phyloP scores from a whole-genome alignment of 805 yeast genomes.

The Yamadazyma phyllophila region DNA sequence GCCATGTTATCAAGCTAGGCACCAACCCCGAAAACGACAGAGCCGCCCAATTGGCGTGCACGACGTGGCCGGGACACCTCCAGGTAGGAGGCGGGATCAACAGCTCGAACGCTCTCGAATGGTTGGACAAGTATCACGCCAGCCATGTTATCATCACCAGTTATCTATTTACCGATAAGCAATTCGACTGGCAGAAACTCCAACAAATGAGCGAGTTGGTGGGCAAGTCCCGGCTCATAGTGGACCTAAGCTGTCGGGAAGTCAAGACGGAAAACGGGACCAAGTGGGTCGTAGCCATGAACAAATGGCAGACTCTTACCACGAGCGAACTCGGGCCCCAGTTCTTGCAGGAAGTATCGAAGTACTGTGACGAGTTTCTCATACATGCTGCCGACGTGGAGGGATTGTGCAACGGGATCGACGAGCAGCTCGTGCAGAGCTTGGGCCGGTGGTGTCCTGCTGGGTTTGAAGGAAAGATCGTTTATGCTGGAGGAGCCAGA shows the following conservation, averaged over 20 bases:
- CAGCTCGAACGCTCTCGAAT: conserved; percentile 63
- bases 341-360: conserved; percentile 52
- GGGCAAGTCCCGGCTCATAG: conserved; percentile 68
- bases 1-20: conserved; percentile 94
- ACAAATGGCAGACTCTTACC: conserved; percentile 94
- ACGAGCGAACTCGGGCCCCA: conserved; percentile 52
- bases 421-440: conserved; percentile 65
- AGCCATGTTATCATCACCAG: conserved; percentile 89
- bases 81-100: conserved; percentile 96
- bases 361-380: conserved; percentile 80
- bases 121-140: conserved; percentile 75
- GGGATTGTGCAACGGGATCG: conserved; percentile 93
- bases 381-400: conserved; percentile 99
- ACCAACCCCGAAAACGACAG: conserved; percentile 68
- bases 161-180: conserved; percentile 70
- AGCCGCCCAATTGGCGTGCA: conserved; percentile 77
- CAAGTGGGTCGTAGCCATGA: conserved; percentile 94
- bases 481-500: conserved; percentile 97
- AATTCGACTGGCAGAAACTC: conserved; percentile 51
- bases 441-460: conserved; percentile 74
- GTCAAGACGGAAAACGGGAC: conserved; percentile 20
- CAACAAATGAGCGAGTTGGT: conserved; percentile 48
- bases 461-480: conserved; percentile 62
- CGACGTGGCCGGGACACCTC: conserved; percentile 66
- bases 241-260: conserved; percentile 83